Conservation (phyloP, 768 basidiomycete species). For the Suillus occidentalis region DNA sequence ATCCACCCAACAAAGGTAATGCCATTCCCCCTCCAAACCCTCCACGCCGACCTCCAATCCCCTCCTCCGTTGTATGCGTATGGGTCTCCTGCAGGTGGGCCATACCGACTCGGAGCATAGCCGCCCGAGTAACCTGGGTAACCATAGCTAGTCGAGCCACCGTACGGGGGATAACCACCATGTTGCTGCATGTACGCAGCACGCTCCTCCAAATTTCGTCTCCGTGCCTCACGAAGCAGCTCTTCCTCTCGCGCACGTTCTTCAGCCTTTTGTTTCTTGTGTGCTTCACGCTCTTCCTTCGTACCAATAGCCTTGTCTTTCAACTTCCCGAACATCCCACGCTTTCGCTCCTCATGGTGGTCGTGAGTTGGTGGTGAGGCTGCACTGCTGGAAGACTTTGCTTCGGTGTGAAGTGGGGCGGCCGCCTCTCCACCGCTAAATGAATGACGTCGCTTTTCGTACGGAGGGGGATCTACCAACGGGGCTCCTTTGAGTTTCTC, state of each 20-base stretch:
- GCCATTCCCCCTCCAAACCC: constrained; percentile 35
- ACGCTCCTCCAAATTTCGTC: constrained; percentile 27
- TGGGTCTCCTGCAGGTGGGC: constrained; percentile 6
- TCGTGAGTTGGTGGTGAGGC: not conserved
- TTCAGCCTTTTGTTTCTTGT: constrained; percentile 32
- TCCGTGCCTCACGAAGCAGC: constrained; percentile 17
- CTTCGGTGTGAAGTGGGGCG: not conserved
- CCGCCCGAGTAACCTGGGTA: constrained; percentile 5
- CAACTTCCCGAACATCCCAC: constrained; percentile 58
- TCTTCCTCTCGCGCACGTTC: constrained; percentile 28
- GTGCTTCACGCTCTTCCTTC: constrained; percentile 60
- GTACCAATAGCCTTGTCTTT: constrained; percentile 66
- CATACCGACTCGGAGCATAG: not conserved
- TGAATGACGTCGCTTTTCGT: constrained; percentile 31
- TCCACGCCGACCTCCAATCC: constrained; percentile 6
- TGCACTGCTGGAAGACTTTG: constrained; percentile 4
- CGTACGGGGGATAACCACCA: constrained; percentile 31
- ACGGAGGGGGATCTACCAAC: constrained; percentile 27
- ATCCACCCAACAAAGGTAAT: constrained; percentile 43
- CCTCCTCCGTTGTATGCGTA: constrained; percentile 13
- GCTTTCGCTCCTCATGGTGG: constrained; percentile 32
- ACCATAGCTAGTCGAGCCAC: constrained; percentile 12
- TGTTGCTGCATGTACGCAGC: constrained; percentile 35
- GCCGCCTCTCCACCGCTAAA: constrained; percentile 18
- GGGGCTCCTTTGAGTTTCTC: constrained; percentile 8